A percentile compares a stretch with the other conserved stretches of the same genome.
Conservation (phyloP, 2,329 filamentous ascomycete genomes). For the Trichoderma hamatum region DNA sequence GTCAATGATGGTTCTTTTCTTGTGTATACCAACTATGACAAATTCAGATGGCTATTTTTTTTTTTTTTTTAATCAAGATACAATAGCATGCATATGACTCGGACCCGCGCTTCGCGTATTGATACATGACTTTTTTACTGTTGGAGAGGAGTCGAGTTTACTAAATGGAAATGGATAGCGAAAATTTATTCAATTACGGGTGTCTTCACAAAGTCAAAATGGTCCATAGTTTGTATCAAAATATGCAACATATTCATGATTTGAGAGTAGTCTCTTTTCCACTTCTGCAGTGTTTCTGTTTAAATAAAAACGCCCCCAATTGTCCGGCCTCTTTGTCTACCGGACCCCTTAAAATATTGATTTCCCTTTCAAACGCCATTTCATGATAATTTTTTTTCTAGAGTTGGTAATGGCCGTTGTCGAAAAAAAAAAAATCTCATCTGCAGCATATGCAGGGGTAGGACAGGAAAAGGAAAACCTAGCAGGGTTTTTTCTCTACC, state of each 20-base stretch:
- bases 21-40: no score
- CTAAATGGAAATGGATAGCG: no score
- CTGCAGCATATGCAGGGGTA: background rate
- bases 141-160: no score
- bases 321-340: constrained; percentile 2
- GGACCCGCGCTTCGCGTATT: background rate
- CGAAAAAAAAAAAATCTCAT: background rate
- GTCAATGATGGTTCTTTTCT: no score
- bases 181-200: background rate
- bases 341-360: background rate
- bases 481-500: background rate
- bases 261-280: background rate
- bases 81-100: no score
- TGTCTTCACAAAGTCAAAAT: background rate
- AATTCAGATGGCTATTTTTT: no score
- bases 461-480: background rate
- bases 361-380: constrained; percentile 14
- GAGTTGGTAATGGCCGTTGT: background rate
- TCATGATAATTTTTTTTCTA: constrained; percentile 17
- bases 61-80: no score
- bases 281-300: background rate
- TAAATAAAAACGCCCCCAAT: constrained; percentile 17
- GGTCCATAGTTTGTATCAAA: background rate
- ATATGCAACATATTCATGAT: background rate
- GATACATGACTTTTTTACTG: background rate